A percentile compares a stretch with the other conserved stretches of the same genome.
Evolutionary conservation across 768 basidiomycete species (phyloP).

Genomic region (Pleurotus eryngii): DNA sequence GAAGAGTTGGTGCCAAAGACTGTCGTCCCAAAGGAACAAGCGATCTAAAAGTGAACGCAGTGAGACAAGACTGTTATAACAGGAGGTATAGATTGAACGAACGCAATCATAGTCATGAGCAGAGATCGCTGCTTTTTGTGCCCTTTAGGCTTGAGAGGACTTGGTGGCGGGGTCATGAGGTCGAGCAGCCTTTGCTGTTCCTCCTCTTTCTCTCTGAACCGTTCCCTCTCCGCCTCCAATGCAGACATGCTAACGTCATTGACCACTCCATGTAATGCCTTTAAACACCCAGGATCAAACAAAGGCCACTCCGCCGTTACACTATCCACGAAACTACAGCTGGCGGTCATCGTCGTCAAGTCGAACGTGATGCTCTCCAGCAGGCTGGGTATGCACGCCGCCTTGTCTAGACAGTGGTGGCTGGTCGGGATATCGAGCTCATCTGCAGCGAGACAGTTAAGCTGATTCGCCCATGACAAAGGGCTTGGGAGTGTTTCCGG

Average conservation of each 20-base stretch:
- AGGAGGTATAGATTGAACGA: constrained; percentile 16
- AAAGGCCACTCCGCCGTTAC: constrained; percentile 45
- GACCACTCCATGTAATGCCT: constrained; percentile 47
- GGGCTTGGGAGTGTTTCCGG: constrained; percentile 42
- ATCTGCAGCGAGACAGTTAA: constrained; percentile 42
- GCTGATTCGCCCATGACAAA: constrained; percentile 49
- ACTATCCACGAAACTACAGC: constrained; percentile 59
- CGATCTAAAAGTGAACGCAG: constrained; percentile 10
- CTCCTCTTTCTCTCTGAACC: constrained; percentile 28
- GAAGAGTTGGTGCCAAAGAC: constrained; percentile 25
- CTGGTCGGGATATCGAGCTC: constrained; percentile 50
- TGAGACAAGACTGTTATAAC: constrained; percentile 13
- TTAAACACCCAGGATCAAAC: constrained; percentile 33
- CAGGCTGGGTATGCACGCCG: constrained; percentile 53
- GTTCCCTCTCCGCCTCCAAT: constrained; percentile 34
- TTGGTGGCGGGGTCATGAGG: constrained; percentile 16
- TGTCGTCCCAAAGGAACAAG: constrained; percentile 30
- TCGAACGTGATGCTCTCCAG: constrained; percentile 64
- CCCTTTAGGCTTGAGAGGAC: constrained; percentile 34
- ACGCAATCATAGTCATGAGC: constrained; percentile 68
- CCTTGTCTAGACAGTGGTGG: constrained; percentile 58
- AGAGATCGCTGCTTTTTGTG: constrained; percentile 73
- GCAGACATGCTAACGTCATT: constrained; percentile 50
- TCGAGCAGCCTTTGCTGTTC: constrained; percentile 19
- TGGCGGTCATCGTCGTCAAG: constrained; percentile 40